Conservation (phyloP, 106 monocot species). For the Allium sativum region DNA sequence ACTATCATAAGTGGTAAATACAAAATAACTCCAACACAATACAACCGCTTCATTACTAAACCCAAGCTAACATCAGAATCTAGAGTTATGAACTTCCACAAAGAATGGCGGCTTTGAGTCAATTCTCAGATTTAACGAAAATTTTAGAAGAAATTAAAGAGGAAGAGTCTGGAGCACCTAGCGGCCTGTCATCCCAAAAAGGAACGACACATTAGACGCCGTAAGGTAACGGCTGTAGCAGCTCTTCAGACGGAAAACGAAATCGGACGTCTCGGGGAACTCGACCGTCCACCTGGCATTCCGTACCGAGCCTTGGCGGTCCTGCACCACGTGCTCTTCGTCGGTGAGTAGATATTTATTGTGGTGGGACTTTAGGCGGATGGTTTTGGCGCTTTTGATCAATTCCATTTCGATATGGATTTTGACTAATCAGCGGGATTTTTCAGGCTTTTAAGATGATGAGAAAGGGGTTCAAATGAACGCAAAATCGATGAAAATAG, state of each 20-base stretch:
- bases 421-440: too few species aligned
- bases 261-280: not conserved
- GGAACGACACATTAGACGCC: slow-evolving; percentile 69
- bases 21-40: too few species aligned
- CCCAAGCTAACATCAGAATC: too few species aligned
- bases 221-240: slow-evolving; percentile 67
- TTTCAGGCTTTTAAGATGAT: too few species aligned
- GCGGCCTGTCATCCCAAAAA: slow-evolving; percentile 69
- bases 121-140: too few species aligned
- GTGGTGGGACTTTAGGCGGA: slow-evolving; percentile 51
- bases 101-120: too few species aligned
- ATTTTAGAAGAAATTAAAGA: too few species aligned
- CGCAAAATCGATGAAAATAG: too few species aligned
- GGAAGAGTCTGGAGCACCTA: slow-evolving; percentile 68
- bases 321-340: slow-evolving; percentile 49
- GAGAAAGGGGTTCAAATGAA: too few species aligned
- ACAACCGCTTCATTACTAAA: too few species aligned
- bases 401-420: slow-evolving; percentile 28
- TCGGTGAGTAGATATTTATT: slow-evolving; percentile 53
- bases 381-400: slow-evolving; percentile 29
- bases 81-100: too few species aligned
- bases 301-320: slow-evolving; percentile 18
- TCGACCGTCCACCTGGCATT: slow-evolving; percentile 5
- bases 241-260: slow-evolving; percentile 45
- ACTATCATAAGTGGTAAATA: too few species aligned